Evolutionary conservation across 1,139 yeast species (phyloP), one percentile per base, ranked within the genome.

Genomic region (Nakaseomyces sp.): DNA sequence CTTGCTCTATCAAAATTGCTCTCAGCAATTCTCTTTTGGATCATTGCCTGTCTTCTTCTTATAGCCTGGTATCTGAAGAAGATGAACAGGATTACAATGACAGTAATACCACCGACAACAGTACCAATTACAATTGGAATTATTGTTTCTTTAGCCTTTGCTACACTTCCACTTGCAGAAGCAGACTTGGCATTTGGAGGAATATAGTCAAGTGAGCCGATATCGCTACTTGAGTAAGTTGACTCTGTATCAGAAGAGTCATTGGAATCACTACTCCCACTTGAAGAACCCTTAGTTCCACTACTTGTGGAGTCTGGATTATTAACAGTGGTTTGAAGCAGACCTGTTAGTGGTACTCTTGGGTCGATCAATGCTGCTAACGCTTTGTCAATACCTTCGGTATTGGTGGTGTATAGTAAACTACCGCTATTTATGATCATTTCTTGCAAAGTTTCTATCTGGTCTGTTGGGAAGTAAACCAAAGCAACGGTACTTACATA

Each of bases 401-500:
- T 69, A 52, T 76, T 75, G n/a, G 12, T 12, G 40, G 68, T 54
- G 62, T 77, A 82, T 36, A 83, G 55, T 25, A 52, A 47, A 5
- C 88, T 80, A 12, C 63, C 54, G 0, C 67, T 43, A 47, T 74
- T 64, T 41, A 66, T 63, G 35, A 83, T 62, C 40, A 69, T 62
- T 30, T 60, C 59, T 45, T 73, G 72, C 53, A 83, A 69, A 0
- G 67, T 59, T 12, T 58, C 56, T 15, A 79, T 68, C 13, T 72
- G 65, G 12, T 62, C 61, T n/a, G 66, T 60, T 40, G 86, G 86
- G 70, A 80, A 81, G 57, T 79, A 81, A 43, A 81, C 83, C 60
- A 80, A 85, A 15, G 91, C 91, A 48, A 83, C 83, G 0, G 89
- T 79, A 45, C 81, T 80, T 38, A 82, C 73, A 60, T 82, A 82